Percentiles rank a stretch among this genome's conserved stretches.
These are phyloP conservation scores for Pholiota microspora DNA, from an alignment of 768 basidiomycete species.

Conservation along the genomic window DNA sequence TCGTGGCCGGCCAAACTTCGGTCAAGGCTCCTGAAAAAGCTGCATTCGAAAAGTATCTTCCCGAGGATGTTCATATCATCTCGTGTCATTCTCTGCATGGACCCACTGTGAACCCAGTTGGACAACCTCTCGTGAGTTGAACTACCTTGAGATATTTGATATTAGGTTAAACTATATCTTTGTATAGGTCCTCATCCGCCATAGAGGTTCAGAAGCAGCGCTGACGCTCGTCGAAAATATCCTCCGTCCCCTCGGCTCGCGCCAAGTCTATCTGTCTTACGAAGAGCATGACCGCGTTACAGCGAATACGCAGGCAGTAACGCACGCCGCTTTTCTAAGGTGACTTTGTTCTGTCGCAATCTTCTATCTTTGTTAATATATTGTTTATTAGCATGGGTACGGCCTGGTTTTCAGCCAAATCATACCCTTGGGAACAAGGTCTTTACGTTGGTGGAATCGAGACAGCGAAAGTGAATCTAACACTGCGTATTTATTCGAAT, in stretches of 20 bases:
- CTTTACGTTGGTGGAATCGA: slow-evolving; percentile 97
- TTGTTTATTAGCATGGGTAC: slow-evolving; percentile 87
- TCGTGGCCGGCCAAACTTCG: slow-evolving; percentile 94
- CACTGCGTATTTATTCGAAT: slow-evolving; percentile 93
- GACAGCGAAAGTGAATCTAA: slow-evolving; percentile 96
- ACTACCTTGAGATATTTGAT: not conserved
- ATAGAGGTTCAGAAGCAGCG: slow-evolving; percentile 75
- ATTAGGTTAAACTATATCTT: not conserved
- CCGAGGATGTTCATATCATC: slow-evolving; percentile 82
- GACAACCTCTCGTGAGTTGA: slow-evolving; percentile 79
- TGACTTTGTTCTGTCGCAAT: slow-evolving; percentile 36
- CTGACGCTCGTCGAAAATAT: slow-evolving; percentile 80
- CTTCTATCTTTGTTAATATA: not conserved
- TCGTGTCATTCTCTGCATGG: slow-evolving; percentile 96
- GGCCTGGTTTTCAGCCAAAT: slow-evolving; percentile 76
- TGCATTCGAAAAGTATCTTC: slow-evolving; percentile 89
- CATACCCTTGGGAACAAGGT: slow-evolving; percentile 95
- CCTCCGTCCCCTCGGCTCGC: slow-evolving; percentile 73
- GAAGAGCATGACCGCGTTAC: slow-evolving; percentile 96
- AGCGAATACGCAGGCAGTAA: slow-evolving; percentile 97
- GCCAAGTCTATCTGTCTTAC: slow-evolving; percentile 92
- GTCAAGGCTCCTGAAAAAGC: slow-evolving; percentile 92
- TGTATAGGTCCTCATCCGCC: slow-evolving; percentile 79
- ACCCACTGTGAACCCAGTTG: slow-evolving; percentile 81
- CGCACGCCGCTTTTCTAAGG: slow-evolving; percentile 97